Conservation (phyloP, 1,284 basidiomycete species). For the Cryptococcus amylolentus region DNA sequence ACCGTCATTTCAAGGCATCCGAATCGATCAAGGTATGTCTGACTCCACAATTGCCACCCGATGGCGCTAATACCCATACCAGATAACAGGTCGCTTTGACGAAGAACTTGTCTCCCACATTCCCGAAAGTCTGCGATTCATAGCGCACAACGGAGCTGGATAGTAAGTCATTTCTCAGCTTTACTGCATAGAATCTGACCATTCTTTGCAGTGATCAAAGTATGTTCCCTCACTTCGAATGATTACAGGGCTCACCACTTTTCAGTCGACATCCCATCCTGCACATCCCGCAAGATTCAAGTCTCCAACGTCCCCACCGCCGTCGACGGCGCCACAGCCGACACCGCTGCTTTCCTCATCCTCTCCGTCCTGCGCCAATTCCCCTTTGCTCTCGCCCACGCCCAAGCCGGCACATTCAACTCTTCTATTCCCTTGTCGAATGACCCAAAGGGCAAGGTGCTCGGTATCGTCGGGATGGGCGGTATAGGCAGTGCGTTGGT, state of each 20-base stretch:
- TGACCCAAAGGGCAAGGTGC: constrained; percentile 69
- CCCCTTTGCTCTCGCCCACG: constrained; percentile 63
- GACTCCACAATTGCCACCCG: not conserved
- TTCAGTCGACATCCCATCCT: constrained; percentile 60
- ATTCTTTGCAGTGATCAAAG: constrained; percentile 18
- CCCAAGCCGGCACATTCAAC: constrained; percentile 52
- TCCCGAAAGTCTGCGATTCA: constrained; percentile 17
- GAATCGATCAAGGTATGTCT: constrained; percentile 24
- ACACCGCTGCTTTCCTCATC: constrained; percentile 75
- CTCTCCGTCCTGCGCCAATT: constrained; percentile 74
- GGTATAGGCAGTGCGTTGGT: constrained; percentile 62
- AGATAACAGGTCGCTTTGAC: constrained; percentile 28
- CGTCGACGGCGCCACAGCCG: constrained; percentile 84
- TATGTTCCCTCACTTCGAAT: not conserved
- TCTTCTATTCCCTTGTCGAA: constrained; percentile 54
- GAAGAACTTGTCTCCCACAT: constrained; percentile 19
- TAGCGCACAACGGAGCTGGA: constrained; percentile 26
- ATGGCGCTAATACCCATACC: not conserved
- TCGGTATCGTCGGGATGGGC: constrained; percentile 82
- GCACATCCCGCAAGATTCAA: constrained; percentile 24
- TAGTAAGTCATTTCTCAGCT: constrained; percentile 8
- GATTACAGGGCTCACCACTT: not conserved
- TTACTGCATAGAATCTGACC: not conserved
- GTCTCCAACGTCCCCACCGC: constrained; percentile 82
- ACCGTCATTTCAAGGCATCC: constrained; percentile 30